Conservation (phyloP, 371 early-diverging fungal species). For the Catenaria anguillulae region DNA sequence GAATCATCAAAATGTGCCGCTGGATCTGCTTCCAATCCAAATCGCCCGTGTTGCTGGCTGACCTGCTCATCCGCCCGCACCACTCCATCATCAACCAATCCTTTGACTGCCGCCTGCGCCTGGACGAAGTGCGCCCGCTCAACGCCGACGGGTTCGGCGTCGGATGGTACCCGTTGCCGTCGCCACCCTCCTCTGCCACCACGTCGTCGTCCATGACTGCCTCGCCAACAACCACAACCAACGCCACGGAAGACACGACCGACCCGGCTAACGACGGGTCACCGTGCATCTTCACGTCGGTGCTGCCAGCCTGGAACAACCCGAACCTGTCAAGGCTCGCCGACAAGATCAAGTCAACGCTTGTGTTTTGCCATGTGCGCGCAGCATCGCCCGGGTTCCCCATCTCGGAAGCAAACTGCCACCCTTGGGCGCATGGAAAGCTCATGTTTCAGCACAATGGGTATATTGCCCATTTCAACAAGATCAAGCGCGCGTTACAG, state of each 20-base stretch:
- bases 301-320: slow-evolving; percentile 79
- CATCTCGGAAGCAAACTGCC: slow-evolving; percentile 70
- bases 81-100: slow-evolving; percentile 75
- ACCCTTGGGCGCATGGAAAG: slow-evolving; percentile 56
- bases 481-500: slow-evolving; percentile 57
- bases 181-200: too few relatives aligned
- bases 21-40: slow-evolving; percentile 59
- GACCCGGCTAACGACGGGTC: neutral
- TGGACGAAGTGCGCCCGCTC: slow-evolving; percentile 7
- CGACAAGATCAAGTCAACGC: slow-evolving; percentile 56
- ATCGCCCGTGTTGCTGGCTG: slow-evolving; percentile 53
- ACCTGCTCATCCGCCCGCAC: slow-evolving; percentile 54
- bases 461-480: slow-evolving; percentile 50
- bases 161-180: too few relatives aligned
- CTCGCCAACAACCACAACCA: neutral
- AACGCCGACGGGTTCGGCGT: slow-evolving; percentile 71
- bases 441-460: slow-evolving; percentile 88
- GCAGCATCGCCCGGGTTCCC: slow-evolving; percentile 52
- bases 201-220: too few relatives aligned
- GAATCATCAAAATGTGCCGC: slow-evolving; percentile 43
- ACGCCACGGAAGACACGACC: neutral
- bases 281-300: slow-evolving; percentile 76
- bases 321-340: slow-evolving; percentile 58
- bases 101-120: slow-evolving; percentile 40
- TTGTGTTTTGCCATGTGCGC: slow-evolving; percentile 75